phyloP scores from a whole-genome alignment of 495 filamentous ascomycete genomes.

The Cercophora newfieldiana region DNA sequence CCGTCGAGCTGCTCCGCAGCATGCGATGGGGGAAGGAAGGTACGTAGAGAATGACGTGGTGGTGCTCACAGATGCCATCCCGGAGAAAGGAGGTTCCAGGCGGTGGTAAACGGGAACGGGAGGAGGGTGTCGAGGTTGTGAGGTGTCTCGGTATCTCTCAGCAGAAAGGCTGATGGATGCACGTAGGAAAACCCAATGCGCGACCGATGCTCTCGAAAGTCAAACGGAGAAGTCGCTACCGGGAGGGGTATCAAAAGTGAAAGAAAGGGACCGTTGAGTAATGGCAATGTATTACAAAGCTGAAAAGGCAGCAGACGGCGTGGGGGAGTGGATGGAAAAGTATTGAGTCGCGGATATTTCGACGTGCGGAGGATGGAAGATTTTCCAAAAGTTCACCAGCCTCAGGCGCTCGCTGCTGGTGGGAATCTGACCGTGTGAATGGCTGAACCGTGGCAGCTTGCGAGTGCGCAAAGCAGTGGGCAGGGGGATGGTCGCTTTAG shows the following conservation, averaged over 20 bases:
- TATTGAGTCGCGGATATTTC: slow-evolving; percentile 2
- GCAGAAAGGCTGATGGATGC: slow-evolving; percentile 19
- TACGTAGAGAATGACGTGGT: neutral
- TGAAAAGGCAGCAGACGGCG: neutral
- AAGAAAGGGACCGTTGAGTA: slow-evolving; percentile 10
- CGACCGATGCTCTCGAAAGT: slow-evolving; percentile 18
- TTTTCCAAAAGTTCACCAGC: slow-evolving; percentile 16
- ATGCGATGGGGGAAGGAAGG: neutral
- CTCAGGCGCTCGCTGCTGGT: slow-evolving; percentile 14
- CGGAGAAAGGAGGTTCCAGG: slow-evolving; percentile 14
- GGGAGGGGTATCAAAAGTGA: slow-evolving; percentile 28
- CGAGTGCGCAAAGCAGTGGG: neutral
- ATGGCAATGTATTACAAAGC: slow-evolving; percentile 18
- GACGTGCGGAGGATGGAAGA: slow-evolving; percentile 14
- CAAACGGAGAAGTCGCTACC: slow-evolving; percentile 18
- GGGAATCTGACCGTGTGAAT: slow-evolving; percentile 13
- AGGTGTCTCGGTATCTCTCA: slow-evolving; percentile 11
- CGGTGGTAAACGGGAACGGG: neutral
- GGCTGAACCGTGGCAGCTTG: slow-evolving; percentile 11
- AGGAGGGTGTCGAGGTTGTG: neutral
- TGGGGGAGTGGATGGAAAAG: neutral
- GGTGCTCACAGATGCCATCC: slow-evolving; percentile 39
- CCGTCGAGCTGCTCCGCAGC: neutral
- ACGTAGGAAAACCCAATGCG: slow-evolving; percentile 24
- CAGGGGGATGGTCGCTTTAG: neutral